A percentile compares a stretch with the other conserved stretches of the same genome.
These are phyloP conservation scores for Alternaria consortialis DNA, from an alignment of 2,329 filamentous ascomycete genomes.

Conservation along the genomic window DNA sequence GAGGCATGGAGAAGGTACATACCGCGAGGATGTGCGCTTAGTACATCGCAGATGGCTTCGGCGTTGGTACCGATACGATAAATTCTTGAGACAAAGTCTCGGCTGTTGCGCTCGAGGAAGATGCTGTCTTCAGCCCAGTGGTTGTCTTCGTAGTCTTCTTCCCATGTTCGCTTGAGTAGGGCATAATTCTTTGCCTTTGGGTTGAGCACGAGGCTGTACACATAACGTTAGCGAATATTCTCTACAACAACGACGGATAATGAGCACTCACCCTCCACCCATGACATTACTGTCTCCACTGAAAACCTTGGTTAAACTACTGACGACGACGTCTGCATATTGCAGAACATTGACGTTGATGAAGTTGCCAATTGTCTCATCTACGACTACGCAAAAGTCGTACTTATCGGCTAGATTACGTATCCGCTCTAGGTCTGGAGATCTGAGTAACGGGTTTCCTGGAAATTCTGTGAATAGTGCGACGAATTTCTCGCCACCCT, in stretches of 20 bases:
- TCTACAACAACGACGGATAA: background rate
- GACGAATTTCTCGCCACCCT: conserved; percentile 77
- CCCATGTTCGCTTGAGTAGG: conserved; percentile 72
- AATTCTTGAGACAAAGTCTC: conserved; percentile 85
- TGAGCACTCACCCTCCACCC: conserved; percentile 72
- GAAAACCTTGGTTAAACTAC: conserved; percentile 95
- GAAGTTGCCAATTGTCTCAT: conserved; percentile 97
- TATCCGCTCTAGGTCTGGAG: conserved; percentile 85
- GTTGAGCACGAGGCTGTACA: conserved; percentile 65
- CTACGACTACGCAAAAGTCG: conserved; percentile 88
- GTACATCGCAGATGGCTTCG: conserved; percentile 79
- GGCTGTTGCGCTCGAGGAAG: conserved; percentile 95
- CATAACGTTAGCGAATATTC: conserved; percentile 15
- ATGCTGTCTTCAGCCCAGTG: conserved; percentile 95
- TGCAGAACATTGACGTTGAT: conserved; percentile 93
- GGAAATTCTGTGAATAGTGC: conserved; percentile 95
- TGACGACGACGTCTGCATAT: conserved; percentile 89
- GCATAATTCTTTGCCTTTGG: conserved; percentile 75
- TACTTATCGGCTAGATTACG: conserved; percentile 80
- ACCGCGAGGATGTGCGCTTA: conserved; percentile 67
- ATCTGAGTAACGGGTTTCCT: conserved; percentile 85
- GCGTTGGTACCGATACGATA: conserved; percentile 86
- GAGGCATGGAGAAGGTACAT: background rate
- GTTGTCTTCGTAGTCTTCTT: conserved; percentile 79
- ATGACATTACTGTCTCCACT: conserved; percentile 98